These are phyloP conservation scores for Anthracocystis setariae DNA, from an alignment of 1,284 basidiomycete genomes.

Conservation along the genomic window DNA sequence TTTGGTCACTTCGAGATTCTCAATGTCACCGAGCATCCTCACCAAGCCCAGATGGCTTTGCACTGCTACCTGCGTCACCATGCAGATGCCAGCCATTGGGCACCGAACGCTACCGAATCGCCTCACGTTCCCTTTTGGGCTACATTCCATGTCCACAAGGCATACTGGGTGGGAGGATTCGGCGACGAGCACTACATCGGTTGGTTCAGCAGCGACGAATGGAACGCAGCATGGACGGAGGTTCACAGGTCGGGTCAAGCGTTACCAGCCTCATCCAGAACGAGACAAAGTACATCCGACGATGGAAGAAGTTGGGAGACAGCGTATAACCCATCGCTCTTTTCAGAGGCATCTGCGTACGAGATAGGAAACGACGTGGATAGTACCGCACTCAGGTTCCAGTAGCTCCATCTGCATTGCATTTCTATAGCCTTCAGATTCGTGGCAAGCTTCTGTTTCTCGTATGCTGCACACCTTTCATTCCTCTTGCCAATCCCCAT, in stretches of 20 bases:
- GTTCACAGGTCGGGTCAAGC: background rate
- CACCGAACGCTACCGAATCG: conserved; percentile 49
- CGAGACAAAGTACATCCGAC: too few relatives aligned
- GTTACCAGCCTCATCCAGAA: too few relatives aligned
- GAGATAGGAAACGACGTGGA: too few relatives aligned
- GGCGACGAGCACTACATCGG: conserved; percentile 67
- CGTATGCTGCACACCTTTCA: too few relatives aligned
- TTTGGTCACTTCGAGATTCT: conserved; percentile 57
- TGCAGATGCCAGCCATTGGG: conserved; percentile 59
- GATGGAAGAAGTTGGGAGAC: too few relatives aligned
- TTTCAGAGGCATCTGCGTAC: too few relatives aligned
- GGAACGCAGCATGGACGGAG: conserved; percentile 27
- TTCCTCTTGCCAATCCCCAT: too few relatives aligned
- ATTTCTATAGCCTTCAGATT: too few relatives aligned
- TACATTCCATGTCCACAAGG: conserved; percentile 49
- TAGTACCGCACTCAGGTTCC: too few relatives aligned
- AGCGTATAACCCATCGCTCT: too few relatives aligned
- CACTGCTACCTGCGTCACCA: conserved; percentile 56
- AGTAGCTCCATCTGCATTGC: too few relatives aligned
- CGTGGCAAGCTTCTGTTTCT: too few relatives aligned
- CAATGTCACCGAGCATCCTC: conserved; percentile 23
- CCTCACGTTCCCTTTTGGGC: conserved; percentile 63
- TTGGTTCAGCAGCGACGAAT: conserved; percentile 50
- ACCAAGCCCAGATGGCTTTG: conserved; percentile 11
- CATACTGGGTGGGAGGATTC: conserved; percentile 65